Evolutionary conservation across 345 rosid genomes (phyloP), one percentile per base, ranked within the genome.

Genomic region (Dovyalis caffra): DNA sequence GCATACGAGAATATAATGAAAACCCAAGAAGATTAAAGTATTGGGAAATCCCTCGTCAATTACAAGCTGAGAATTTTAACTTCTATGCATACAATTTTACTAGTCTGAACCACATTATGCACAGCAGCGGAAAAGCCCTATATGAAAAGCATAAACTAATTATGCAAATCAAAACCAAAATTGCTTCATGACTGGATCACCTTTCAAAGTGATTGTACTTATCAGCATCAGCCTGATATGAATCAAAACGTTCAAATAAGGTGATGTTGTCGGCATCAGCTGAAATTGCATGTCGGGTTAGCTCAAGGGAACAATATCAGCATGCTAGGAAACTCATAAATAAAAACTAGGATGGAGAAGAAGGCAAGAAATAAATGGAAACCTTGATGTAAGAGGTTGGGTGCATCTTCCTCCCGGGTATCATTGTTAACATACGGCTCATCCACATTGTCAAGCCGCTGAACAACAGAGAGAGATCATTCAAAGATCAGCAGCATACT

Each of bases 231-330:
- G 84, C 58, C 85, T 88, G 92, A 74, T 57, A 87, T 23, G 85
- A 83, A 82, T 87, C 90, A 79, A 86, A 87, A 75, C 71, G 81
- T 65, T 90, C 98, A 29, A 66, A 76, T 74, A 95, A 79, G 66
- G 93, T 95, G 80, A 95, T 93, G 66, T 90, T 85, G 0, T 85
- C 90, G 18, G 85, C 88, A 81, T 87, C 89, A 79, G 87, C 99
- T 95, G 94, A 66, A 71, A 72, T 64, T 57, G 60, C 15, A 64
- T 68, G 53, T 81, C 29, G 62, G 57, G 49, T 77, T 71, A 84
- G 72, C 49, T 34, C 56, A 58, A 26, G 2, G 23, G 40, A 68
- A 32, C 32, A 26, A 53, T 21, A 60, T 20, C 25, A 33, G 62
- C 62, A 61, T 67, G 47, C 35, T n/a, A 16, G 35, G 33, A n/a